These are phyloP conservation scores for Blastocystis sp. DNA, from an alignment of 352 stramenopile species.

Conservation along the genomic window DNA sequence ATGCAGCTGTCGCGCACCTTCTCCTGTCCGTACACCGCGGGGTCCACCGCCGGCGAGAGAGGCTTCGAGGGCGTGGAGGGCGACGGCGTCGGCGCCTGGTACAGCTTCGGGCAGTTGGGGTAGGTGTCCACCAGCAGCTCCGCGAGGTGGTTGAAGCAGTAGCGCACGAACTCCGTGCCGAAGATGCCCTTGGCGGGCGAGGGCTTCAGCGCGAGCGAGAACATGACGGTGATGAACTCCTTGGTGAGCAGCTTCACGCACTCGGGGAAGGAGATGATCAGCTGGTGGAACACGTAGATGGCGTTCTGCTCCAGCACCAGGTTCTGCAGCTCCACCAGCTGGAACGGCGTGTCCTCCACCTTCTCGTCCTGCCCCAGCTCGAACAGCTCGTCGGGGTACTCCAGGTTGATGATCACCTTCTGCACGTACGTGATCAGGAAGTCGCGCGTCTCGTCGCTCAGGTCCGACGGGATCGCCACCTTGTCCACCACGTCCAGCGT, in stretches of 20 bases:
- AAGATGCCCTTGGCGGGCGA: constrained; percentile 70
- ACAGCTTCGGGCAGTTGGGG: constrained; percentile 56
- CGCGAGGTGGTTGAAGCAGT: constrained; percentile 73
- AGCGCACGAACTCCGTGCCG: constrained; percentile 69
- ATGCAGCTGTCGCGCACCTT: constrained; percentile 3
- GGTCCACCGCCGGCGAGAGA: not conserved
- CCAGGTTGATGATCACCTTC: constrained; percentile 73
- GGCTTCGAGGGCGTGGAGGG: not conserved
- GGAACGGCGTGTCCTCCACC: constrained; percentile 24
- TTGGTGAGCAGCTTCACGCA: constrained; percentile 42
- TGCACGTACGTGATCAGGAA: constrained; percentile 69
- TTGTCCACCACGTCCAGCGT: constrained; percentile 72
- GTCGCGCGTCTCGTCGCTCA: constrained; percentile 48
- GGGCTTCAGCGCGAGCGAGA: constrained; percentile 56
- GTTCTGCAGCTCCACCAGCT: constrained; percentile 72
- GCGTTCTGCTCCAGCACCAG: constrained; percentile 72
- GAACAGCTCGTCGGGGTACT: constrained; percentile 69
- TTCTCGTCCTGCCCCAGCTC: constrained; percentile 34
- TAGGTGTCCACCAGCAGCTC: constrained; percentile 71
- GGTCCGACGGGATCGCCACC: constrained; percentile 29
- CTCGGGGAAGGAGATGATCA: constrained; percentile 67
- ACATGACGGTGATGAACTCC: constrained; percentile 68
- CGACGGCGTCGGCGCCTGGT: not conserved
- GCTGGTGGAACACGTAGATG: constrained; percentile 72
- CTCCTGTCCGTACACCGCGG: not conserved